These are phyloP conservation scores for Irpex rosettiformis DNA, from an alignment of 1,284 basidiomycete species.

Conservation along the genomic window DNA sequence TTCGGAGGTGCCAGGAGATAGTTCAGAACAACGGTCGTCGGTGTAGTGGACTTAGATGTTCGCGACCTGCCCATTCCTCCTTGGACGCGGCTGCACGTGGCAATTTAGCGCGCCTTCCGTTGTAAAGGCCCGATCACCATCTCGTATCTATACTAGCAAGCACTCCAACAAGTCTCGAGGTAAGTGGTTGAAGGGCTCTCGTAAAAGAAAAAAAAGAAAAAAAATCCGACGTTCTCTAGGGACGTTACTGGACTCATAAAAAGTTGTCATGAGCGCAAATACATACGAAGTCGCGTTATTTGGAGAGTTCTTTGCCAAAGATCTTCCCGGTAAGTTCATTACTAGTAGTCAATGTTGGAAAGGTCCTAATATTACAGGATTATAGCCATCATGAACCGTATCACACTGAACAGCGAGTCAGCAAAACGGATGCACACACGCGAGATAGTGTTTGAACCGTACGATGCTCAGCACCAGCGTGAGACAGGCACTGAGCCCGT, in stretches of 20 bases:
- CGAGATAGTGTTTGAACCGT: conserved; percentile 73
- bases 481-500: conserved; percentile 62
- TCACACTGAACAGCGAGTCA: conserved; percentile 74
- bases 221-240: too few species aligned
- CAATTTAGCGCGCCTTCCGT: background rate
- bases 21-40: too few species aligned
- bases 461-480: conserved; percentile 57
- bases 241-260: too few species aligned
- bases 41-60: background rate
- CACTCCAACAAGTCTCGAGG: background rate
- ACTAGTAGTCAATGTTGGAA: background rate
- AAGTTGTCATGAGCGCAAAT: conserved; percentile 31
- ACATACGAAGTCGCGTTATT: conserved; percentile 76
- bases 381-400: conserved; percentile 67
- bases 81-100: background rate
- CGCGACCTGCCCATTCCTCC: background rate
- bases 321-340: conserved; percentile 25
- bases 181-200: too few species aligned
- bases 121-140: background rate
- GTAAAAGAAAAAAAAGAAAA: too few species aligned
- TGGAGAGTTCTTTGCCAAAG: conserved; percentile 59
- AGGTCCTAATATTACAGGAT: conserved; percentile 27
- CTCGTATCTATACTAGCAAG: background rate
- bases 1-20: background rate
- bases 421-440: conserved; percentile 64